Evolutionary conservation across 768 basidiomycete species (phyloP).

Genomic region (Russula earlei): DNA sequence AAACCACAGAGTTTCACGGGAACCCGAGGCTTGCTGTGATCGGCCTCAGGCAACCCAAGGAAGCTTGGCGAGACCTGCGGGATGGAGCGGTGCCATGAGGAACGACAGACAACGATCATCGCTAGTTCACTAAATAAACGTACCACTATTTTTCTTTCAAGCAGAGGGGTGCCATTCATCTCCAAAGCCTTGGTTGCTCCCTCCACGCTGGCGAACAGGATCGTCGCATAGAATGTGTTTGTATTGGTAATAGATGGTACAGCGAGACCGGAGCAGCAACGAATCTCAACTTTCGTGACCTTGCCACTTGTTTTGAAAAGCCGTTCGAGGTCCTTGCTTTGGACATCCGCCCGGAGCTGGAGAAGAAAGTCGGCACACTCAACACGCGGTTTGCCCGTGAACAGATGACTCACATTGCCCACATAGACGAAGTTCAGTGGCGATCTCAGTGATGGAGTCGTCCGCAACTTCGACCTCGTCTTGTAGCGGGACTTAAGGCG

Average conservation of each 20-base stretch:
- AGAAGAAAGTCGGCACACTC: neutral
- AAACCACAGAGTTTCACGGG: neutral
- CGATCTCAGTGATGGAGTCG: neutral
- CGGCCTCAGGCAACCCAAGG: conserved; percentile 6
- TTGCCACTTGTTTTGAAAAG: conserved; percentile 33
- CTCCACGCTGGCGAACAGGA: neutral
- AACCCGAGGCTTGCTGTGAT: neutral
- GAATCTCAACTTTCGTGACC: conserved; percentile 30
- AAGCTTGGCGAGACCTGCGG: conserved; percentile 11
- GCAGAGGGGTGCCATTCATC: neutral
- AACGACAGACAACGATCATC: neutral
- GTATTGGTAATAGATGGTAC: neutral
- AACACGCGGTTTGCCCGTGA: conserved; percentile 24
- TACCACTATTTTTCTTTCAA: conserved; percentile 6
- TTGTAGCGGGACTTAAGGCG: neutral
- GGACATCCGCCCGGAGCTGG: conserved; percentile 26
- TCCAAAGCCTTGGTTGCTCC: neutral
- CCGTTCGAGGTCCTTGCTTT: conserved; percentile 26
- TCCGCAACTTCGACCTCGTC: conserved; percentile 4
- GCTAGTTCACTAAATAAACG: neutral
- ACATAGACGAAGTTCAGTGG: conserved; percentile 38
- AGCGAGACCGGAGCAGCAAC: conserved; percentile 26
- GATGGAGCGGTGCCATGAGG: neutral
- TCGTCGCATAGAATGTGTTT: conserved; percentile 6
- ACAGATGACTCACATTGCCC: conserved; percentile 45